These are phyloP conservation scores for Dictyostelium capitatum DNA, from an alignment of 78 protist species.

Conservation along the genomic window DNA sequence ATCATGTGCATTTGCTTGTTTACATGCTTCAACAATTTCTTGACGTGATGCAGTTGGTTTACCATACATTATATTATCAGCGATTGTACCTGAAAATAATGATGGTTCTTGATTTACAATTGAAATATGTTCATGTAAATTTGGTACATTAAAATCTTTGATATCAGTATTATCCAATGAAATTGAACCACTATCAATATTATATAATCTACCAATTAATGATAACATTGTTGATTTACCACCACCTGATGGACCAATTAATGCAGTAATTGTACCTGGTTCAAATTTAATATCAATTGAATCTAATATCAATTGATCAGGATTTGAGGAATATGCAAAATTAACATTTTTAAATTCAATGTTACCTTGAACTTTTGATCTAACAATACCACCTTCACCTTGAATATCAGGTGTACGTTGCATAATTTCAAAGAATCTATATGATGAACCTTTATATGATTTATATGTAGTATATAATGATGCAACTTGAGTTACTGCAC, in stretches of 20 bases:
- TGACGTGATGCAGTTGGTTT: constrained; percentile 32
- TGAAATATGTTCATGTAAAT: constrained; percentile 78
- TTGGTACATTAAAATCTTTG: constrained; percentile 24
- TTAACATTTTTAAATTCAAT: constrained; percentile 24
- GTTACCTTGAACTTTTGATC: constrained; percentile 16
- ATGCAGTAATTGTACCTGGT: constrained; percentile 64
- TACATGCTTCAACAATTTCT: constrained; percentile 47
- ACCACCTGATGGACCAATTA: constrained; percentile 73
- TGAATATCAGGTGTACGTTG: constrained; percentile 63
- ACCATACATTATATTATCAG: constrained; percentile 92
- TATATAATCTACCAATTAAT: constrained; percentile 39
- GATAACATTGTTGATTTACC: constrained; percentile 74
- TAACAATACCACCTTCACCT: constrained; percentile 18
- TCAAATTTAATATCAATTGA: constrained; percentile 11
- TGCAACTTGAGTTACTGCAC: constrained; percentile 35
- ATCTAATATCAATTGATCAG: not conserved
- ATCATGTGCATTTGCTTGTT: constrained; percentile 94
- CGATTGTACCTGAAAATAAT: constrained; percentile 90
- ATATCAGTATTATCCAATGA: constrained; percentile 86
- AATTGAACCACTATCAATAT: constrained; percentile 76
- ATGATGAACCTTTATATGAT: constrained; percentile 28
- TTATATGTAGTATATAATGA: constrained; percentile 48
- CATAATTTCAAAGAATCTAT: constrained; percentile 69
- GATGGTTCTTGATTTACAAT: constrained; percentile 92
- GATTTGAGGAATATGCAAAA: constrained; percentile 20